Evolutionary conservation across 192 early-diverging fungal genomes (phyloP), one percentile per base, ranked within the genome.

Genomic region (Thoreauomyces humboldtii): DNA sequence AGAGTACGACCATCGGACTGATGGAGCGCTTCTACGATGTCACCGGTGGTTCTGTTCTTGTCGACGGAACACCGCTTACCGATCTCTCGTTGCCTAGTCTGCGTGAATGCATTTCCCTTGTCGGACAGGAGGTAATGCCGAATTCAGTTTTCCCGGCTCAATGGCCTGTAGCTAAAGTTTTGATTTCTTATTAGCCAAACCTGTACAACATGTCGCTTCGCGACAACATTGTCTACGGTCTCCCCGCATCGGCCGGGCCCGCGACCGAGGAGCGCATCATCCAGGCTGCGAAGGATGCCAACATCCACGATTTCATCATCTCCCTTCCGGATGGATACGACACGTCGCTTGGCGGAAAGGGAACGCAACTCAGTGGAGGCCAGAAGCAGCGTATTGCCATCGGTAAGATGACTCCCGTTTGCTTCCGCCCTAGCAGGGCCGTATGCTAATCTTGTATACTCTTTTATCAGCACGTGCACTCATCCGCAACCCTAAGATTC

Each of bases 371-470:
- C 5, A 72, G 67, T 44, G 93, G 91, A 51, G 93, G 93, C 28
- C 93, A 96, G 72, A 96, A 96, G 70, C 93, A 96, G 81, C 87
- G 95, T 63, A 92, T 98, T 69, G 92, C 93, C 56, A 96, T 98
- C 80, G 93, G n/a, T n/a, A n/a, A n/a, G n/a, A n/a, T n/a, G n/a
- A n/a, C n/a, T n/a, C n/a, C n/a, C n/a, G n/a, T n/a, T n/a, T n/a
- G n/a, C n/a, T n/a, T n/a, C n/a, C n/a, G n/a, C n/a, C n/a, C n/a
- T n/a, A n/a, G n/a, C n/a, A n/a, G n/a, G n/a, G n/a, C n/a, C n/a
- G n/a, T n/a, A n/a, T n/a, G n/a, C n/a, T n/a, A n/a, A n/a, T n/a
- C n/a, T n/a, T n/a, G n/a, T n/a, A n/a, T n/a, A n/a, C n/a, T n/a
- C 87, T 28, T 73, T 88, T 31, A 88, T 88, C 19, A 69, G 94